Base-by-base conservation (phyloP, 768 basidiomycete genomes). In the Lentinus brumalis region DNA sequence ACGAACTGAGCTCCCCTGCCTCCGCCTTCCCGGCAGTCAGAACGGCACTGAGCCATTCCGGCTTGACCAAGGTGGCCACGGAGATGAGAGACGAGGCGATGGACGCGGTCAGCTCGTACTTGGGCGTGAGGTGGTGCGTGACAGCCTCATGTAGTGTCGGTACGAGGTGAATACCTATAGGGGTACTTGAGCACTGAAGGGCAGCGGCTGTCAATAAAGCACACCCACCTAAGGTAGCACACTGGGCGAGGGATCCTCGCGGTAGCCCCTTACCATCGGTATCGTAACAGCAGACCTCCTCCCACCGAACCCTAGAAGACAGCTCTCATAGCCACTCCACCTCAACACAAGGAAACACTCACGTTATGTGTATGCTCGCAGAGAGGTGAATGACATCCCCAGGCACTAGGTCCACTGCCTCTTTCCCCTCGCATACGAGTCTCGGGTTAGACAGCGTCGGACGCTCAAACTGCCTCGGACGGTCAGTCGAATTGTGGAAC, bases 21-120 rank as follows among this genome's bases (percentile, higher is more conserved):
- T 75, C 71, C 11, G 76, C 65, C 16, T 66, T 72, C 8, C 85
- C 86, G 0, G 85, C 75, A 2, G 80, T 78, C 32, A 91, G 60
- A 32, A 90, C 68, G 57, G 91, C 86, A 7, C 73, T 71, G 29
- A 92, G 72, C 91, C 91, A 93, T 50, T 87, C 85, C 0, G 80
- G 77, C 59, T 79, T 90, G 35, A 88, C 88, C 50, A 92, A 80
- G 11, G 80, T 77, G 14, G 81, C 78, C 0, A 81, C 76, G 3
- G 82, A 81, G 15, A 92, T 72, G 10, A 92, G 77, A 12, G 90
- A 89, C 0, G 81, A 74, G 0, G 84, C 84, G 26, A 86, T 75
- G 0, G 77, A 61, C 0, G 84, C 73, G 8, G 77, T 81, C n/a
- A 84, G 75, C 4, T 77, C 69, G 57, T 81, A 84, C 21, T 78